Evolutionary conservation across 331 rosid genomes (phyloP).

Genomic region (Malus hybrid): DNA sequence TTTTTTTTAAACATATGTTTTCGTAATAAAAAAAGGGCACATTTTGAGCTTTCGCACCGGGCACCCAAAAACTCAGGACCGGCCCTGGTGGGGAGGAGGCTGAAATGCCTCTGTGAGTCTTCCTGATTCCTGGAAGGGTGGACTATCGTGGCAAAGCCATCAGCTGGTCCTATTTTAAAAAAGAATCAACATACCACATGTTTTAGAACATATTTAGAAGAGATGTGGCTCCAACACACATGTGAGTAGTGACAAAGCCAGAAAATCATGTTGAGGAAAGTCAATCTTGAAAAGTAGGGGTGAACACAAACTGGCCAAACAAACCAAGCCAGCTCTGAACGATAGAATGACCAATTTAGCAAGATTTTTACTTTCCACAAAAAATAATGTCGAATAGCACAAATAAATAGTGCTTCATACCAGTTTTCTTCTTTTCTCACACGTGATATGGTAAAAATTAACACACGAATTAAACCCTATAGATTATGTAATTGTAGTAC

Average conservation of each 20-base stretch:
- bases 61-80: too few relatives aligned
- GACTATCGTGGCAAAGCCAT: too few relatives aligned
- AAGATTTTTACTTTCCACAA: background rate
- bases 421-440: too few relatives aligned
- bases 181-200: background rate
- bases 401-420: background rate
- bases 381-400: background rate
- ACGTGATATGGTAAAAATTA: too few relatives aligned
- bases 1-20: too few relatives aligned
- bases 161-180: too few relatives aligned
- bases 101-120: too few relatives aligned
- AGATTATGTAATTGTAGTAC: too few relatives aligned
- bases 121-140: too few relatives aligned
- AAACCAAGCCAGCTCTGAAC: background rate
- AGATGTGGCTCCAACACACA: background rate
- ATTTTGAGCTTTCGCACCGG: too few relatives aligned
- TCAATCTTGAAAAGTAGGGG: background rate
- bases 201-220: background rate
- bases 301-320: background rate
- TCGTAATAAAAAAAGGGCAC: too few relatives aligned
- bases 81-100: accelerated
- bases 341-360: background rate
- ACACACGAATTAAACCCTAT: too few relatives aligned
- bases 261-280: background rate
- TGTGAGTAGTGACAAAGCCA: background rate